Evolutionary conservation across 768 basidiomycete species (phyloP), one percentile per base, ranked within the genome.

Genomic region (Tulasnella sp.): DNA sequence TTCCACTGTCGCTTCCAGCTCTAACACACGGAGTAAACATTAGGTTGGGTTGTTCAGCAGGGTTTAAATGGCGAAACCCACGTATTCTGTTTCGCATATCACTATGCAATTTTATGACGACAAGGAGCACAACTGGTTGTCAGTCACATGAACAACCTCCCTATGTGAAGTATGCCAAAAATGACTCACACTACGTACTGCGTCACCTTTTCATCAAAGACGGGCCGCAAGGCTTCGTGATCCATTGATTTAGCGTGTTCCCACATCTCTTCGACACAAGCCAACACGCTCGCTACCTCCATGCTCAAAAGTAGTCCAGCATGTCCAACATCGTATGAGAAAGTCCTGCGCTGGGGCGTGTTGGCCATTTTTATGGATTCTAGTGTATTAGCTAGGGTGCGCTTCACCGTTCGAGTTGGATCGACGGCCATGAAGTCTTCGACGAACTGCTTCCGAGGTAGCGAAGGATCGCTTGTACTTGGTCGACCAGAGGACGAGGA

Each of bases 211-310:
- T 48, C 58, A 34, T 59, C 58, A 23, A 59, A 59, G n/a, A 29
- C 45, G 29, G 26, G 27, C n/a, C 58, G 13, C n/a, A 49, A 29
- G 17, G 58, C 58, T 9, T 26, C n/a, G 26, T 45, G 45, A n/a
- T 59, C 58, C 19, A 32, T 30, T 3, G 45, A n/a, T 41, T 15
- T 4, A 9, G 49, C 48, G 42, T 59, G 42, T 56, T 85, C 84
- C 86, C 86, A 88, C 85, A 88, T 88, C 29, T 80, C 75, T 69
- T 88, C 86, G 0, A 81, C 75, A 65, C 85, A 87, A 7, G 76
- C 84, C 13, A 86, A 64, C n/a, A 87, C 75, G 67, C 85, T 86
- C 60, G 78, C 75, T 8, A 78, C 77, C 13, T 83, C 76, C 63
- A 81, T 60, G 17, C 77, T 72, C n/a, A 88, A 73, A 69, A 85